These are phyloP conservation scores for Tolypocladium paradoxum DNA, from an alignment of 2,329 filamentous ascomycete species.

Conservation along the genomic window DNA sequence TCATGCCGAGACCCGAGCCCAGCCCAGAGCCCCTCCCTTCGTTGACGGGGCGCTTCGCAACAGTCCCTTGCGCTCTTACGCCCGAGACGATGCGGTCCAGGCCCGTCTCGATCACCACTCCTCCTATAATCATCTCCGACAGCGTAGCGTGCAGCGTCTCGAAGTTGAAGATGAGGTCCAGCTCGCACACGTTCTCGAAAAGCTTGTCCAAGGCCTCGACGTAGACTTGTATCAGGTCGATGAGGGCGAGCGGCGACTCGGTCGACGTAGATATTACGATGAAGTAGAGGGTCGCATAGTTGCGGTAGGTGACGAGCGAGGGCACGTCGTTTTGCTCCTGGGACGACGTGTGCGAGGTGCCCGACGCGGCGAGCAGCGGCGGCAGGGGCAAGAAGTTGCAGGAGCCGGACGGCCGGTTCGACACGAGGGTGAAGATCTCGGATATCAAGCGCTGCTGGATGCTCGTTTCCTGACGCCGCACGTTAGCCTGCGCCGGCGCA, in stretches of 20 bases:
- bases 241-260: slow-evolving; percentile 86
- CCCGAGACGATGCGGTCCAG: slow-evolving; percentile 80
- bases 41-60: slow-evolving; percentile 70
- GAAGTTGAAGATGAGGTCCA: slow-evolving; percentile 98
- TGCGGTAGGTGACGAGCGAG: slow-evolving; percentile 91
- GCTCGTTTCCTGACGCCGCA: slow-evolving; percentile 65
- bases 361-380: slow-evolving; percentile 50
- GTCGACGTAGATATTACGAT: slow-evolving; percentile 96
- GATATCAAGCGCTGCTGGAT: slow-evolving; percentile 95
- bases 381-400: slow-evolving; percentile 92
- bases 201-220: slow-evolving; percentile 90
- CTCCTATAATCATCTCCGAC: slow-evolving; percentile 89
- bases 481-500: neutral
- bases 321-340: slow-evolving; percentile 78
- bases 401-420: slow-evolving; percentile 79
- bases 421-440: slow-evolving; percentile 93
- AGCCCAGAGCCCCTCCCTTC: slow-evolving; percentile 42
- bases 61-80: slow-evolving; percentile 65
- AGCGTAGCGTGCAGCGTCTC: slow-evolving; percentile 89
- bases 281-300: slow-evolving; percentile 97
- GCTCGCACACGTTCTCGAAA: slow-evolving; percentile 97
- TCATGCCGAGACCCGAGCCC: slow-evolving; percentile 42
- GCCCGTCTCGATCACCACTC: slow-evolving; percentile 87
- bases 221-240: slow-evolving; percentile 96
- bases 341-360: slow-evolving; percentile 52